These are phyloP conservation scores for Tetrahymena borealis DNA, from an alignment of 73 alveolate genomes.

Conservation along the genomic window DNA sequence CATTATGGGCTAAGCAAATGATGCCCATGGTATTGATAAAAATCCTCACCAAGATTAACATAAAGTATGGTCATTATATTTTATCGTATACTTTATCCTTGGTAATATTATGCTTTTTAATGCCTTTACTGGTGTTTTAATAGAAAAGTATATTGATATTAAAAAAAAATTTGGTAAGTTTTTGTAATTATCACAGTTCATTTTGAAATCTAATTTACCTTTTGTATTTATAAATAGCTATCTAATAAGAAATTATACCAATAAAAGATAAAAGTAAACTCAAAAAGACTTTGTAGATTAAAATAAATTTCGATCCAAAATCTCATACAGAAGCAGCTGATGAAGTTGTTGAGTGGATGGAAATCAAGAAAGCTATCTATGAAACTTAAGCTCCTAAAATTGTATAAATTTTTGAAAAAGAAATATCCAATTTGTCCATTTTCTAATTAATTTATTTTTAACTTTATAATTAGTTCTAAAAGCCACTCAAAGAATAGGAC, in stretches of 20 bases:
- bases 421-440: too few relatives aligned
- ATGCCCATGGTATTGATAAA: constrained; percentile 38
- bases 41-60: constrained; percentile 24
- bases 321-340: not conserved
- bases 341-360: not conserved
- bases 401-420: too few relatives aligned
- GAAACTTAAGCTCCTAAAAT: not conserved
- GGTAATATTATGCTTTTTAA: constrained; percentile 50
- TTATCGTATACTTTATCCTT: constrained; percentile 44
- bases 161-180: constrained; percentile 42
- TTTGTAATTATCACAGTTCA: constrained; percentile 32
- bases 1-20: constrained; percentile 41
- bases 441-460: too few relatives aligned
- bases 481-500: not conserved
- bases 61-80: constrained; percentile 29
- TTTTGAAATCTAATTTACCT: constrained; percentile 24
- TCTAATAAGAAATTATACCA: not conserved
- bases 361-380: not conserved
- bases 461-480: not conserved
- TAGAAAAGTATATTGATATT: constrained; percentile 42
- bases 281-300: not conserved
- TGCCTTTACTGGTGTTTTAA: constrained; percentile 55
- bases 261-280: constrained; percentile 26
- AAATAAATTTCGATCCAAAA: not conserved
- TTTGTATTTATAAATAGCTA: constrained; percentile 4